These are phyloP conservation scores for Parastagonospora avenae DNA, from an alignment of 2,329 filamentous ascomycete species.

Conservation along the genomic window DNA sequence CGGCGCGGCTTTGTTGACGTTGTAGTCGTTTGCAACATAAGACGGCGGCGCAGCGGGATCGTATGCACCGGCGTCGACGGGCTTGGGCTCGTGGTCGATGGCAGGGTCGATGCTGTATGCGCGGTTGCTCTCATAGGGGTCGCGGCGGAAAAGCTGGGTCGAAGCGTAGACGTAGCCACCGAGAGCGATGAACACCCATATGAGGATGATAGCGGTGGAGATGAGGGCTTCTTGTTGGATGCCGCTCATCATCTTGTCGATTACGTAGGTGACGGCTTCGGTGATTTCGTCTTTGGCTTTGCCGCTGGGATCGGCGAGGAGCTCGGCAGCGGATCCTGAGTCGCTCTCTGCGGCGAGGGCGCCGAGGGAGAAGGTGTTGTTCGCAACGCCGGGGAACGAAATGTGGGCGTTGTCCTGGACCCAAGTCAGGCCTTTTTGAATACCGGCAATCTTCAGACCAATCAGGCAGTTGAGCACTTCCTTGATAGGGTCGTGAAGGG, in stretches of 20 bases:
- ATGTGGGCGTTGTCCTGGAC: slow-evolving; percentile 86
- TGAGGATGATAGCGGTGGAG: slow-evolving; percentile 71
- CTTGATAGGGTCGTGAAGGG: slow-evolving; percentile 77
- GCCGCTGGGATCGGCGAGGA: slow-evolving; percentile 77
- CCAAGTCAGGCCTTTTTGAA: slow-evolving; percentile 93
- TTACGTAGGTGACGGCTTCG: slow-evolving; percentile 73
- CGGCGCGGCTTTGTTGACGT: slow-evolving; percentile 52
- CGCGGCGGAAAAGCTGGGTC: slow-evolving; percentile 65
- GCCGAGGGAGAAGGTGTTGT: slow-evolving; percentile 83
- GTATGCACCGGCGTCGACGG: slow-evolving; percentile 15
- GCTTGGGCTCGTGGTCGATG: slow-evolving; percentile 24
- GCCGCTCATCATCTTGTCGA: slow-evolving; percentile 67
- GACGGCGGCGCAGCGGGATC: slow-evolving; percentile 46
- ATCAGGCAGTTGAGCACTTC: slow-evolving; percentile 88
- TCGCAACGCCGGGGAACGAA: slow-evolving; percentile 75
- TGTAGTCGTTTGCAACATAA: slow-evolving; percentile 50
- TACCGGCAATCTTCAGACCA: slow-evolving; percentile 79
- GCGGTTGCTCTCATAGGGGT: slow-evolving; percentile 62
- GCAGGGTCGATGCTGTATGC: slow-evolving; percentile 42
- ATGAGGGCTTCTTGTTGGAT: slow-evolving; percentile 82
- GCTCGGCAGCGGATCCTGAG: slow-evolving; percentile 64
- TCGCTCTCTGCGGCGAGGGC: slow-evolving; percentile 63
- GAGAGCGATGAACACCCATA: slow-evolving; percentile 80
- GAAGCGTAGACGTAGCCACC: slow-evolving; percentile 72
- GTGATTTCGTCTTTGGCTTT: slow-evolving; percentile 82